Evolutionary conservation across 2,329 filamentous ascomycete species (phyloP), one percentile per base, ranked within the genome.

Genomic region (Diaporthe sp.): DNA sequence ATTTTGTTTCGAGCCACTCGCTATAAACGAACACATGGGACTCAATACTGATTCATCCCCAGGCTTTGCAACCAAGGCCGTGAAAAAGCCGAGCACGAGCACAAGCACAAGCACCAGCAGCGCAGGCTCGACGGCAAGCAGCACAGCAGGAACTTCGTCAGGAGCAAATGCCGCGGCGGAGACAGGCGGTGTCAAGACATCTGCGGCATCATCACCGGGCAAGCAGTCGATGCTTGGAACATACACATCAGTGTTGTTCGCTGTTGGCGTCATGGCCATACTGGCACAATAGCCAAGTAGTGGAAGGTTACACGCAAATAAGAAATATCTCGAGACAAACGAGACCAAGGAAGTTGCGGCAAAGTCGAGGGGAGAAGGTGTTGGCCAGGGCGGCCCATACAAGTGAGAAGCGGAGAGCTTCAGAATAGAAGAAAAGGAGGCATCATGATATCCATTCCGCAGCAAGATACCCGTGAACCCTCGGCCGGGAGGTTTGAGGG

Each of bases 11-110:
- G 12, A 28, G 2, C 22, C 51, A 22, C 17, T 55, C 10, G 31
- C 15, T 22, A 25, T 10, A n/a, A 2, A 15, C 17, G 13, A 65
- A 37, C 1, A 25, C 47, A n/a, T 4, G 4, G 22, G 9, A 39
- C 12, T 13, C 12, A 39, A 22, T 51, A 17, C 53, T 78, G 63
- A 79, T 68, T 53, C 28, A 49, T 58, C 76, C 37, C 57, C 58
- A 84, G 83, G 85, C 20, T 85, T 87, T 74, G 85, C 85, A 51
- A 78, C 81, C 60, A 85, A 84, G 73, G 77, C 82, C 34, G 76
- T 78, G 15, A 72, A 80, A 12, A 77, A 79, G 4, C 74, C 80
- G 12, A 73, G 60, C 47, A 55, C 80, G 12, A 73, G 60, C 47
- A 55, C 53, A 55, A 47, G 57, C 65, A 51, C 44, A 57, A 49